Evolutionary conservation across 371 early-diverging fungal species (phyloP), one percentile per base, ranked within the genome.

Genomic region (Apophysomyces variabilis): DNA sequence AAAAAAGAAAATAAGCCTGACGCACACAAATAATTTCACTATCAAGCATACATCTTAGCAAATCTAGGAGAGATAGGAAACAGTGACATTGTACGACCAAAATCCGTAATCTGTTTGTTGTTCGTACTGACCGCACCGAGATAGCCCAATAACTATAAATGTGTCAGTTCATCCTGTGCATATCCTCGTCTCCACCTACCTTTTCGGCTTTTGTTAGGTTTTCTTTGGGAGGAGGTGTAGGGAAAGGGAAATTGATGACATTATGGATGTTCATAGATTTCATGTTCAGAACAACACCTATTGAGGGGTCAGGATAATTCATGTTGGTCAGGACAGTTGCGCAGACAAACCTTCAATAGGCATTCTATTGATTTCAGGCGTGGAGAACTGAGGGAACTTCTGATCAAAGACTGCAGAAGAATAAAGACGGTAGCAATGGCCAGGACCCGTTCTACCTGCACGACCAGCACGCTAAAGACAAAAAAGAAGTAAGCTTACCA

Each of bases 391-490:
- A n/a, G 78, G 76, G 78, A 99, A 99, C 66, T 95, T 87, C 69
- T 96, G 87, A 65, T 92, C 90, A 80, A 93, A 99, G 0, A 97
- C 97, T 0, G 95, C 93, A 32, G 96, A 94, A 18, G 96, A 96
- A 77, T 93, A 99, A 12, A 99, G 80, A 7, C 99, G 86, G 80
- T 97, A 99, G 76, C 99, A 98, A 71, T 96, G 96, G 60, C 99
- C 99, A 8, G 96, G 93, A 1, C 94, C 96, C 1, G 95, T 92
- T 75, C 99, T 89, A 58, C 99, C 99, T 21, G 99, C 99, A 82
- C 99, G 93, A 68, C 99, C 99, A 32, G 97, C 93, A 67, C 99
- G 90, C 86, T 99, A 96, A 14, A 43, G 39, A 45, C 26, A 3
- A 26, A 3, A 26, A 26, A 26, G 3, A 26, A 26, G 32, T 26